These are phyloP conservation scores for Trichoderma sp. DNA, from an alignment of 2,329 filamentous ascomycete species.

Conservation along the genomic window DNA sequence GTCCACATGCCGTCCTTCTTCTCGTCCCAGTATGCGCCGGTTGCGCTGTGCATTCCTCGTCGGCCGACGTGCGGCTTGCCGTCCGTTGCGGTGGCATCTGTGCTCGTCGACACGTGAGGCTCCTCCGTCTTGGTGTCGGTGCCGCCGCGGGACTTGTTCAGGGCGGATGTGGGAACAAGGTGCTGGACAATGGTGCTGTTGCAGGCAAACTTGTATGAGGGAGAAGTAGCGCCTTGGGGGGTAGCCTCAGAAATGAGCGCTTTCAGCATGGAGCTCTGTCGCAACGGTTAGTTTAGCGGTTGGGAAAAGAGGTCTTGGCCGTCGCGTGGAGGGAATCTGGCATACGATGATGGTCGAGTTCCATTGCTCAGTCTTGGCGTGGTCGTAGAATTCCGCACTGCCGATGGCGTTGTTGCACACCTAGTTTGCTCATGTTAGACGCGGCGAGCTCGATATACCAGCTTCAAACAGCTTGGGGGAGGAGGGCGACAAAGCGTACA, in stretches of 20 bases:
- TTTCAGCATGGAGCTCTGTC: slow-evolving; percentile 72
- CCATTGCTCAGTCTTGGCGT: slow-evolving; percentile 80
- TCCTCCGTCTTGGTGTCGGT: slow-evolving; percentile 48
- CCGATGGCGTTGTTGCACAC: slow-evolving; percentile 79
- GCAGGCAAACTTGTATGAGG: slow-evolving; percentile 87
- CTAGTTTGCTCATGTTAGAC: slow-evolving; percentile 43
- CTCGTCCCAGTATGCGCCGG: slow-evolving; percentile 86
- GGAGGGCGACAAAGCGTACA: slow-evolving; percentile 50
- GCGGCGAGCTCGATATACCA: neutral
- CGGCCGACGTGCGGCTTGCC: slow-evolving; percentile 74
- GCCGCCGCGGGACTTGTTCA: slow-evolving; percentile 58
- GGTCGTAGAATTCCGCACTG: slow-evolving; percentile 77
- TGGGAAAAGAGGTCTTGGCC: slow-evolving; percentile 7
- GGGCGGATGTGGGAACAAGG: slow-evolving; percentile 64
- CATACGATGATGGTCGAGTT: slow-evolving; percentile 90
- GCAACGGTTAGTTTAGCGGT: slow-evolving; percentile 21
- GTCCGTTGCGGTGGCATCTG: slow-evolving; percentile 55
- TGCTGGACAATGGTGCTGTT: slow-evolving; percentile 99
- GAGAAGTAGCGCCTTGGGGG: slow-evolving; percentile 54
- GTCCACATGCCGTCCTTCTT: slow-evolving; percentile 89
- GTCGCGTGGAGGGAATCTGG: neutral
- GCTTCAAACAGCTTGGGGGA: neutral
- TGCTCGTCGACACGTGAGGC: slow-evolving; percentile 56
- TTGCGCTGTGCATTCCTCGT: slow-evolving; percentile 85
- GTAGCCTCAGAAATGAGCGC: slow-evolving; percentile 74